Conservation (phyloP, 1,284 basidiomycete species). For the Agroathelia rolfsii region DNA sequence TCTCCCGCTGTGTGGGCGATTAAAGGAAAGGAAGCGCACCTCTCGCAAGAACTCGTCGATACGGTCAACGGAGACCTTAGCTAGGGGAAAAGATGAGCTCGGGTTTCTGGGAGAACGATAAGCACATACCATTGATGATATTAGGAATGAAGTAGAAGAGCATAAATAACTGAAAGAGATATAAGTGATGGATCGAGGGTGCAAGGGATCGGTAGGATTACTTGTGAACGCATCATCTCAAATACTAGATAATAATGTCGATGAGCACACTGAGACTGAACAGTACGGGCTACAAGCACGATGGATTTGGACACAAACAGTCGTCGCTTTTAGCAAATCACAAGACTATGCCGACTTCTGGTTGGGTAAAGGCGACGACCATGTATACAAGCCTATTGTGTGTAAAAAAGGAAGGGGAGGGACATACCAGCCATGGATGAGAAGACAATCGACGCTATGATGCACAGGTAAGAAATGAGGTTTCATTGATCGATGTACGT, state of each 20-base stretch:
- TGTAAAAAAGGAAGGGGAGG: neutral
- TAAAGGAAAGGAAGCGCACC: no score
- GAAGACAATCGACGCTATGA: conserved; percentile 19
- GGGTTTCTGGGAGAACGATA: conserved; percentile 19
- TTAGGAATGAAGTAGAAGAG: conserved; percentile 15
- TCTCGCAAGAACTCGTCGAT: conserved; percentile 30
- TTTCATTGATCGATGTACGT: conserved; percentile 3
- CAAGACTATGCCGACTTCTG: no score
- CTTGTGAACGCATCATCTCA: conserved; percentile 17
- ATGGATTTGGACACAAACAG: no score
- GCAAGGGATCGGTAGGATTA: no score
- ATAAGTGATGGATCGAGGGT: no score
- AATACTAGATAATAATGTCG: conserved; percentile 16
- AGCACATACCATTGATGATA: conserved; percentile 17
- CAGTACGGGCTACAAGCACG: no score
- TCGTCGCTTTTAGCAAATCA: no score
- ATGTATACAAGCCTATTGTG: conserved; percentile 1
- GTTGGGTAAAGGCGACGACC: no score
- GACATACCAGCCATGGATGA: conserved; percentile 20
- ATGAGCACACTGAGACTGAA: no score
- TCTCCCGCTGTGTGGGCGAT: no score
- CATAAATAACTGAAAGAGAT: conserved; percentile 14
- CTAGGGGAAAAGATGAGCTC: conserved; percentile 19
- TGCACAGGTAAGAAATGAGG: conserved; percentile 1
- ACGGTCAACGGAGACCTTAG: conserved; percentile 30